Base-by-base conservation (phyloP, 176 grass and related monocot genomes). In the Urochloa ruziziensis region DNA sequence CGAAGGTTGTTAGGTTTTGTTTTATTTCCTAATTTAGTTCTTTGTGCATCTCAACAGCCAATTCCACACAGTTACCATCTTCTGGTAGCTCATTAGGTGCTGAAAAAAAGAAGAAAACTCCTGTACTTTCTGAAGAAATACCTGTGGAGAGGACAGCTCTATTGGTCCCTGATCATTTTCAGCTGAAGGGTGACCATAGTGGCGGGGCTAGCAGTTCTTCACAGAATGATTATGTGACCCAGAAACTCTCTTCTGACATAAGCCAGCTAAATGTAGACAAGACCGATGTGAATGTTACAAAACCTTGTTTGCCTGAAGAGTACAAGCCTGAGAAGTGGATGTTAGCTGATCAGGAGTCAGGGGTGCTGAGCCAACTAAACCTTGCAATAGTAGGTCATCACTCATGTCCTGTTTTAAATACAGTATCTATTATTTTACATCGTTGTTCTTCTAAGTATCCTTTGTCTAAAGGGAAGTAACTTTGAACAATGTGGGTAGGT, bases 291-390 rank as follows among this genome's bases (percentile, higher is more conserved):
- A 81, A 56, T 90, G 40, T 63, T 75, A 85, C 67, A 78, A 88
- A 82, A 84, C 48, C 87, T 71, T 74, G 64, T 86, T 94, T 84
- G 74, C 29, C 72, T 67, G 62, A 78, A 70, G 87, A 87, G 21
- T 98, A 95, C 84, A 95, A 95, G 85, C 87, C 96, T 67, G 96
- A 98, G 53, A 82, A 90, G 71, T 98, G 93, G 93, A 98, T 95
- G 91, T 59, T 91, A 30, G 77, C 70, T 74, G 87, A 89, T 46
- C 75, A 84, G 33, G 89, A 90, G 66, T 61, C 89, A 44, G 83
- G 81, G 85, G 33, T 12, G 65, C 76, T 85, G 82, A 95, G 71
- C 63, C 96, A 98, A 79, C 81, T 98, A 83, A 98, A 98, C 86
- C 93, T 98, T 87, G 93, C 96, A 83, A 98, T 95, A 86, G 96